Evolutionary conservation across 495 filamentous ascomycete species (phyloP), one percentile per base, ranked within the genome.

Genomic region (Tetracladium marchalianum): DNA sequence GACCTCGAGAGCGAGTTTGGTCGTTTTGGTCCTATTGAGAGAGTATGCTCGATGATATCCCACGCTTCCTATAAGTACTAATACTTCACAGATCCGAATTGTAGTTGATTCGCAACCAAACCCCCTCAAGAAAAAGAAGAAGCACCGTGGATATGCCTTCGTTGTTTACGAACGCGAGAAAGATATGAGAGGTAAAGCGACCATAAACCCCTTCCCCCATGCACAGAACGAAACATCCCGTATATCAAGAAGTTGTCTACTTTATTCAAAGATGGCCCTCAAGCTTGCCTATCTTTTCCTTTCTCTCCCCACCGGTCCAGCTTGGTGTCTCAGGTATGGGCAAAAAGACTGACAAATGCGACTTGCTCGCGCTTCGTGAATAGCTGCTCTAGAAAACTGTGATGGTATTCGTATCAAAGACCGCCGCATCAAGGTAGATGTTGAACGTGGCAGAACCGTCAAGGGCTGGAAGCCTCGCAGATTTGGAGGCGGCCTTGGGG

Each of bases 141-240:
- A 79, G 37, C 83, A 92, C 62, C 76, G 80, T 54, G 92, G 92
- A 51, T 98, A 98, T 68, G 92, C 88, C 48, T 98, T 98, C 63
- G 82, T 98, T 55, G 89, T 96, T 39, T 98, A 89, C 63, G 90
- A 97, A 66, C 81, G 87, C 58, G 92, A 97, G 65, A 90, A 90
- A 67, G 92, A 98, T 60, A 96, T 98, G 93, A 96, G 94, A 83
- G 90, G 92, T 95, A 95, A 73, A 66, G 54, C 60, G 59, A 46
- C 51, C 53, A 62, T 47, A 50, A 54, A 46, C 62, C 57, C 53
- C 47, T 57, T 53, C 58, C 48, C 46, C 51, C 58, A 58, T 49
- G 61, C 60, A 62, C 59, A 60, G 51, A 27, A 3, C 22, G 22
- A 27, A 3, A 27, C 59, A 56, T 57, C 65, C 55, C 60, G 54